phyloP scores from a whole-genome alignment of 176 grass and related monocot species.

The Juncus inflexus region DNA sequence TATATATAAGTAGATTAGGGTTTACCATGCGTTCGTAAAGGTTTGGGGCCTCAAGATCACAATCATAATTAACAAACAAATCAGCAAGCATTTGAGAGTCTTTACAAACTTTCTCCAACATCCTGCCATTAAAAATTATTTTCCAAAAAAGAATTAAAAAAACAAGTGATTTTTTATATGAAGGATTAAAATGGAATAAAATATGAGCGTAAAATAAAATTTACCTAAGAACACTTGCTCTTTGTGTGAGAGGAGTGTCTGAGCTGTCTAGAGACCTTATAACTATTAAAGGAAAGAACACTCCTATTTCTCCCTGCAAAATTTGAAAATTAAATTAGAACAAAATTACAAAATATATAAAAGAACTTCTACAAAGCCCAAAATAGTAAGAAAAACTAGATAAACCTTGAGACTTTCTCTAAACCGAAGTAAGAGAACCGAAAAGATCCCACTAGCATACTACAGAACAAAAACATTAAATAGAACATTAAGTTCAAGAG shows the following conservation, averaged over 20 bases:
- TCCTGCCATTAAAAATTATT: slow-evolving; percentile 48
- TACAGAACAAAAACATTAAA: slow-evolving; percentile 29
- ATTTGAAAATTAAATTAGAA: not conserved
- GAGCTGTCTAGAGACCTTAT: slow-evolving; percentile 89
- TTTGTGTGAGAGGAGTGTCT: slow-evolving; percentile 69
- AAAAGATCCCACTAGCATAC: slow-evolving; percentile 97
- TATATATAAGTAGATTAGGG: not conserved
- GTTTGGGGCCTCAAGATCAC: slow-evolving; percentile 96
- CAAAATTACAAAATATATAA: slow-evolving; percentile 29
- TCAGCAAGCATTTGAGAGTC: slow-evolving; percentile 99
- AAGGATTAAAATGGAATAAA: slow-evolving; percentile 14
- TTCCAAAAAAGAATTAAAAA: slow-evolving; percentile 31
- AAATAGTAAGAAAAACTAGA: slow-evolving; percentile 17
- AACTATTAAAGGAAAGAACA: slow-evolving; percentile 98
- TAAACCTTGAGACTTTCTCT: slow-evolving; percentile 95
- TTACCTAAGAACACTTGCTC: slow-evolving; percentile 90
- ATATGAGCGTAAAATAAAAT: not conserved
- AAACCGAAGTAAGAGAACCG: slow-evolving; percentile 92
- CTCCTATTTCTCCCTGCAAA: slow-evolving; percentile 96
- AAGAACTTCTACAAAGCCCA: slow-evolving; percentile 11
- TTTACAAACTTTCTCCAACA: slow-evolving; percentile 98
- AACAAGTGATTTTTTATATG: not conserved
- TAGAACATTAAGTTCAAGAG: slow-evolving; percentile 4
- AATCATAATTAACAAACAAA: slow-evolving; percentile 99
- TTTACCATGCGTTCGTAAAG: slow-evolving; percentile 90